Base-by-base conservation (phyloP, 768 basidiomycete species). In the Suillus subluteus region DNA sequence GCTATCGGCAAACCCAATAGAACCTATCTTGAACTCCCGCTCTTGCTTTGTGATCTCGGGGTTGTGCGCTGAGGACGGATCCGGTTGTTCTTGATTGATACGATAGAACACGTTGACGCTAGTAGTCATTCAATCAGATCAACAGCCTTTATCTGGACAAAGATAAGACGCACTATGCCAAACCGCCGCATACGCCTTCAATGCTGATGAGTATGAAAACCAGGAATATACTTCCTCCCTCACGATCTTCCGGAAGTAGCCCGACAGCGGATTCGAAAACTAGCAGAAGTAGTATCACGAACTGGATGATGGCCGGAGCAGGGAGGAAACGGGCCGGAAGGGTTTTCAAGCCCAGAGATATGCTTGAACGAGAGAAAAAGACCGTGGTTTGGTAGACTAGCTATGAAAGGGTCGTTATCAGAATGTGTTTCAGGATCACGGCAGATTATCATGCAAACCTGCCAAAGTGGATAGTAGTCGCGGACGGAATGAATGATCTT, bases 381-480 rank as follows among this genome's bases (percentile, higher is more conserved):
- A 98, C 96, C 50, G 93, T 93, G 26, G 92, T 87, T 82, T 94
- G 94, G 73, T 95, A 95, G 37, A 95, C 87, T 46, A 95, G 86
- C 88, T 94, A 32, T 23, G 23, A 43, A 58, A 62, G n/a, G 21
- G 37, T 26, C 15, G 6, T 62, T 26, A 26, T 65, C 23, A 65
- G 8, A 11, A 18, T 32, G 32, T 23, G 2, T 62, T 37, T 16
- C 16, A 2, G 21, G 32, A 37, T 26, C 35, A 35, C 16, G 6
- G 11, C 13, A 16, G 23, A 37, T 18, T 16, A 37, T 62, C 21
- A 30, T 23, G 32, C 55, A 16, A 13, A 91, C 92, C 89, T 95
- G 94, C 93, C 95, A 98, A 48, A 97, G 85, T 2, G 96, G 96
- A 78, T 98, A 98, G 75, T 96, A 99, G 73, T 98, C 97, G 44